These are phyloP conservation scores for Camelina neglecta DNA, from an alignment of 345 rosid species.

Conservation along the genomic window DNA sequence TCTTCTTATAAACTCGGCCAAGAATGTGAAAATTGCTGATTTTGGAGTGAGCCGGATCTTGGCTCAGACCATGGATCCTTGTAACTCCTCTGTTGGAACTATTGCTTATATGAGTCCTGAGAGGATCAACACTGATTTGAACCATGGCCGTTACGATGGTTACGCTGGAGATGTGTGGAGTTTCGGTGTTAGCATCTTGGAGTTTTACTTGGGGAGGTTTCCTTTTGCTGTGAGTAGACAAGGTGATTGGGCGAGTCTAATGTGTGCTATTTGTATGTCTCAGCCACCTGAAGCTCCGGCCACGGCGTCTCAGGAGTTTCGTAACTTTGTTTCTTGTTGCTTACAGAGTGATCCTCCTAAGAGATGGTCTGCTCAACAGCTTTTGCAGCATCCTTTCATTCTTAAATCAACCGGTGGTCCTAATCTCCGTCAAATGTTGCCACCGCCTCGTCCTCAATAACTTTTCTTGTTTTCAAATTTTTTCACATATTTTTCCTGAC, in stretches of 20 bases:
- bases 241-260: constrained; percentile 92
- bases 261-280: constrained; percentile 88
- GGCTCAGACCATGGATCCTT: constrained; percentile 93
- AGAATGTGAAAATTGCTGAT: constrained; percentile 87
- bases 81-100: constrained; percentile 92
- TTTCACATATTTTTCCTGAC: constrained; percentile 13
- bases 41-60: constrained; percentile 90
- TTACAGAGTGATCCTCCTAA: constrained; percentile 82
- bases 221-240: constrained; percentile 74
- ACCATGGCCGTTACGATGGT: constrained; percentile 78
- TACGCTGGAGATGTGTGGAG: constrained; percentile 94
- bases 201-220: constrained; percentile 83
- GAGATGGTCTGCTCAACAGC: constrained; percentile 69
- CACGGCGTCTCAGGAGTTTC: constrained; percentile 71
- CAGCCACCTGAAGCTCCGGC: constrained; percentile 88
- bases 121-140: constrained; percentile 88
- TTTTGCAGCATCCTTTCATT: constrained; percentile 86
- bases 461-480: background rate
- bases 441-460: constrained; percentile 66
- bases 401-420: constrained; percentile 44
- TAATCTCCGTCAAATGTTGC: constrained; percentile 67
- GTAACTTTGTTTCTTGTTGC: constrained; percentile 72
- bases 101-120: constrained; percentile 99
- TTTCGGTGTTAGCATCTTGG: constrained; percentile 84
- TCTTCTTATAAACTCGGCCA: constrained; percentile 65